Conservation (phyloP, 2,329 filamentous ascomycete species). For the Pseudocercospora fijiensis region DNA sequence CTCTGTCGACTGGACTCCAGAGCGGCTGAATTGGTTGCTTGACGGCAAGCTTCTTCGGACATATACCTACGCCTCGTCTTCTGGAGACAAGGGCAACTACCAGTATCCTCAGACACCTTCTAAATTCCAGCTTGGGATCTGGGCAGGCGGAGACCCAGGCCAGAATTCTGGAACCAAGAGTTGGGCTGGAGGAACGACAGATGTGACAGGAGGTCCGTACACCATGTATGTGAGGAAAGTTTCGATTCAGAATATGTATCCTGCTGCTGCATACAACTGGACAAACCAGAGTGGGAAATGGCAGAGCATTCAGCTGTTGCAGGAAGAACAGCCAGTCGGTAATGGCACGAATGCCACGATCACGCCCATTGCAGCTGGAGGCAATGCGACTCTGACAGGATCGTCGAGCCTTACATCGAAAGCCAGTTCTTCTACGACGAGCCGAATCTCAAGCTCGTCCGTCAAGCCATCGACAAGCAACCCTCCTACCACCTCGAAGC, state of each 20-base stretch:
- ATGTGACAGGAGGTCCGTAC: slow-evolving; percentile 51
- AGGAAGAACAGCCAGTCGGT: neutral
- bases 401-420: neutral
- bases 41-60: slow-evolving; percentile 68
- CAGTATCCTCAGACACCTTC: slow-evolving; percentile 73
- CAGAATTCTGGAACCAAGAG: slow-evolving; percentile 48
- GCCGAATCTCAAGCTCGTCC: neutral
- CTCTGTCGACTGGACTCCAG: slow-evolving; percentile 69
- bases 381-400: neutral
- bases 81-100: slow-evolving; percentile 57
- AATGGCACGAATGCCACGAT: neutral
- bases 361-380: neutral
- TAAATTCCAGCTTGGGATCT: slow-evolving; percentile 55
- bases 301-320: slow-evolving; percentile 43
- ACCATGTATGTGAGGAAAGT: slow-evolving; percentile 54
- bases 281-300: slow-evolving; percentile 50
- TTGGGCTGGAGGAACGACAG: slow-evolving; percentile 64
- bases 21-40: slow-evolving; percentile 66
- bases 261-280: slow-evolving; percentile 52
- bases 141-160: slow-evolving; percentile 47
- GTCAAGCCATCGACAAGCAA: neutral
- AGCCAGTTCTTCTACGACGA: neutral
- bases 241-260: slow-evolving; percentile 54
- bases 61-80: slow-evolving; percentile 61
- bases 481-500: neutral